Evolutionary conservation across 345 rosid genomes (phyloP).

Genomic region (Aegle marmelos): DNA sequence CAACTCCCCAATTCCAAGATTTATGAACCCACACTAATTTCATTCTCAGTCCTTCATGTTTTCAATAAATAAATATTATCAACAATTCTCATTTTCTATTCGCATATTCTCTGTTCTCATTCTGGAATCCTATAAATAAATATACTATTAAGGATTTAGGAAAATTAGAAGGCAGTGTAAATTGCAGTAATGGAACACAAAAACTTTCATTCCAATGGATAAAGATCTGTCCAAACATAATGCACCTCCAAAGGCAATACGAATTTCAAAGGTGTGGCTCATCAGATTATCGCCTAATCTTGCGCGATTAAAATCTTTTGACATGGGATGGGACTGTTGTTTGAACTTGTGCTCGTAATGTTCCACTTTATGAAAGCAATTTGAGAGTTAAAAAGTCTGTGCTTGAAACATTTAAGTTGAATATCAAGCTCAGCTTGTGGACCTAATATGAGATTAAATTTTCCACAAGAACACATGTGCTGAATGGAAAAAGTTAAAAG

Average conservation of each 20-base stretch:
- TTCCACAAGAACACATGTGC: background rate
- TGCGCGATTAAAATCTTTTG: background rate
- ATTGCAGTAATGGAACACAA: background rate
- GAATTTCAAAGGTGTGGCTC: background rate
- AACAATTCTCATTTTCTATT: too few species aligned
- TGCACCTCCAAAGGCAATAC: background rate
- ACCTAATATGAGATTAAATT: background rate
- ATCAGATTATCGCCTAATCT: background rate
- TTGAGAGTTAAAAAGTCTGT: background rate
- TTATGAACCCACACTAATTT: too few species aligned
- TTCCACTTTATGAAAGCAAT: background rate
- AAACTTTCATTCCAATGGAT: background rate
- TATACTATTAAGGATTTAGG: too few species aligned
- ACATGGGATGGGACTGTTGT: background rate
- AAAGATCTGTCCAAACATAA: background rate
- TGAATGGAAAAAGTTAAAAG: background rate
- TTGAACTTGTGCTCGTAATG: background rate
- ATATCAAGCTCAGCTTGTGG: background rate
- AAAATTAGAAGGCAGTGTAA: background rate
- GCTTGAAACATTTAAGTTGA: too few species aligned
- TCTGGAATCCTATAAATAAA: too few species aligned
- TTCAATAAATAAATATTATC: too few species aligned
- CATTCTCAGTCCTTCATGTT: too few species aligned
- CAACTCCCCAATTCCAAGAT: too few species aligned
- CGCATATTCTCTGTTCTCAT: too few species aligned